phyloP scores from a whole-genome alignment of 2,329 filamentous ascomycete species.

The Chaetomium olivaceum region DNA sequence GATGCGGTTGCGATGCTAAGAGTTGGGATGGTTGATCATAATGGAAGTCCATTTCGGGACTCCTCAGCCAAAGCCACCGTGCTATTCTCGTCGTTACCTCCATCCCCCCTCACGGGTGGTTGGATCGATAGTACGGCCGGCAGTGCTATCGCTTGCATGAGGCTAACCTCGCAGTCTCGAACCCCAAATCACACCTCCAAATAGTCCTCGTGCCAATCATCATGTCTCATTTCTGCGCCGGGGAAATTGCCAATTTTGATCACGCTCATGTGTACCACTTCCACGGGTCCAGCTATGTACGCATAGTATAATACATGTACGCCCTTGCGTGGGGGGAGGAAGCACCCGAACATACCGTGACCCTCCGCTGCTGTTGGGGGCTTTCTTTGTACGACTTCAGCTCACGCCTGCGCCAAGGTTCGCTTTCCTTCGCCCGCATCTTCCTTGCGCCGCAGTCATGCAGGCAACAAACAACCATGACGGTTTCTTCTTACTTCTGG shows the following conservation, averaged over 20 bases:
- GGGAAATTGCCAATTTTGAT: slow-evolving; percentile 8
- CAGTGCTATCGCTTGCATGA: not conserved
- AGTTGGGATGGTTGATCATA: not conserved
- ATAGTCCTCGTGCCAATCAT: not conserved
- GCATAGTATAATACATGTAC: not conserved
- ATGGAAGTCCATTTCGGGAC: not conserved
- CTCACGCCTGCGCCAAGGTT: slow-evolving; percentile 1
- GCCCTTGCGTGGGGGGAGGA: not conserved
- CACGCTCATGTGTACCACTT: not conserved
- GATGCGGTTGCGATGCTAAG: not conserved
- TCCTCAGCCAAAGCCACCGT: not conserved
- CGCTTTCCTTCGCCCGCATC: not conserved
- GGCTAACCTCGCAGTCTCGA: slow-evolving; percentile 1
- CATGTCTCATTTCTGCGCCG: not conserved
- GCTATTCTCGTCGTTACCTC: not conserved
- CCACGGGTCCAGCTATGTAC: slow-evolving; percentile 5
- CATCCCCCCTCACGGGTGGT: not conserved
- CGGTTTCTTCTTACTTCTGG: not conserved
- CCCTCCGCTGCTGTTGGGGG: not conserved
- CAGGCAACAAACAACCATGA: slow-evolving; percentile 12
- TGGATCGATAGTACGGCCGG: not conserved
- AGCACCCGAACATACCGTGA: not conserved
- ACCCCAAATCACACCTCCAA: slow-evolving; percentile 1
- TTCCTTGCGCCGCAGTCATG: slow-evolving; percentile 19
- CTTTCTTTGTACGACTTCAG: slow-evolving; percentile 7